These are phyloP conservation scores for barrel medic (Medicago truncatula) DNA, from an alignment of 306 rosid species.

Conservation along the genomic window DNA sequence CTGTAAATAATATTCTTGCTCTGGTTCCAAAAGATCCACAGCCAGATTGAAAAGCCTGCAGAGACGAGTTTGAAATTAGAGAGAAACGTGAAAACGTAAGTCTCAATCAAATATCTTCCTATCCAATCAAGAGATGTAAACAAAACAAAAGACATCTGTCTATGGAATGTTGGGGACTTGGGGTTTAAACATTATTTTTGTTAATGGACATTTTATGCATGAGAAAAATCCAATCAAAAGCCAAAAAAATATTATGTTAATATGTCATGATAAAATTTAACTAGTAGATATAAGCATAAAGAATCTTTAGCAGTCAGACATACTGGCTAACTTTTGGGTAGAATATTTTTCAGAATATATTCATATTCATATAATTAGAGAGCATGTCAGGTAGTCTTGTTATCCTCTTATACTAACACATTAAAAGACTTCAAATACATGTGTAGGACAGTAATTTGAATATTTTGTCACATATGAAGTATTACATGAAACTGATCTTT, in stretches of 20 bases:
- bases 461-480: conserved; percentile 1
- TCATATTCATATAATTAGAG: conserved; percentile 8
- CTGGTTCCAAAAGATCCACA: conserved; percentile 76
- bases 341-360: background rate
- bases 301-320: conserved; percentile 3
- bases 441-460: background rate
- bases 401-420: background rate
- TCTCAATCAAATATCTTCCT: conserved; percentile 1
- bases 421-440: background rate
- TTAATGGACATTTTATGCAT: conserved; percentile 12
- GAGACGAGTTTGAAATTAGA: conserved; percentile 36
- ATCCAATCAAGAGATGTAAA: conserved; percentile 33
- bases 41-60: conserved; percentile 90
- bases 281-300: background rate
- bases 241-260: conserved; percentile 21
- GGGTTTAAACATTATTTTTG: conserved; percentile 7
- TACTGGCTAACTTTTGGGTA: conserved; percentile 17
- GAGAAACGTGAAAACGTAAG: conserved; percentile 30
- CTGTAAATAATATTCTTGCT: conserved; percentile 95
- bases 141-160: background rate
- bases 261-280: conserved; percentile 4
- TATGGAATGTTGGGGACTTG: conserved; percentile 1
- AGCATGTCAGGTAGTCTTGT: conserved; percentile 1
- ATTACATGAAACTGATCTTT: conserved; percentile 10
- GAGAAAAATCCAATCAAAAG: conserved; percentile 4